phyloP scores from a whole-genome alignment of 495 filamentous ascomycete genomes.

The Tirmania nivea region DNA sequence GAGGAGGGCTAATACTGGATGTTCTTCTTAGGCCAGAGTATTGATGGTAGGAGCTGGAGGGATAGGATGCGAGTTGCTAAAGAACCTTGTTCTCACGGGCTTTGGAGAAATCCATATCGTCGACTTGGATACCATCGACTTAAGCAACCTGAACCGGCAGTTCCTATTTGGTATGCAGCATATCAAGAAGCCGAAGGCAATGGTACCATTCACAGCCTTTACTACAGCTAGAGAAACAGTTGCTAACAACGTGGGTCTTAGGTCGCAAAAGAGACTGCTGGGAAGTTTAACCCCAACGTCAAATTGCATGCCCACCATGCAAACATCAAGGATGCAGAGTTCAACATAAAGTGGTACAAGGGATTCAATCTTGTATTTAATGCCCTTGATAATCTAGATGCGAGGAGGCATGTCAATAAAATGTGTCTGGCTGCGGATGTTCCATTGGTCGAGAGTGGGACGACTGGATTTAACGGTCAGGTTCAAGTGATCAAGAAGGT shows the following conservation, averaged over 20 bases:
- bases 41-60: slow-evolving; percentile 91
- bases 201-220: slow-evolving; percentile 30
- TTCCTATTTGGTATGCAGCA: slow-evolving; percentile 95
- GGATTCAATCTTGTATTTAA: slow-evolving; percentile 79
- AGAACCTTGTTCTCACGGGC: slow-evolving; percentile 83
- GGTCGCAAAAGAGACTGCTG: slow-evolving; percentile 86
- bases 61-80: slow-evolving; percentile 92
- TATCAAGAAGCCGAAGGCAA: slow-evolving; percentile 90
- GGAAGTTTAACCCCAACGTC: slow-evolving; percentile 72
- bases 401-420: slow-evolving; percentile 81
- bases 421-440: slow-evolving; percentile 91
- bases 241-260: slow-evolving; percentile 18
- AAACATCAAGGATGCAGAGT: slow-evolving; percentile 85
- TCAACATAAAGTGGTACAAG: slow-evolving; percentile 77
- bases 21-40: slow-evolving; percentile 47
- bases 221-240: not conserved
- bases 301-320: slow-evolving; percentile 81
- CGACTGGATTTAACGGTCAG: slow-evolving; percentile 93
- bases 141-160: slow-evolving; percentile 94
- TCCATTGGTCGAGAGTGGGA: slow-evolving; percentile 87
- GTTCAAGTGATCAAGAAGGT: slow-evolving; percentile 88
- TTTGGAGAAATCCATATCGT: slow-evolving; percentile 92
- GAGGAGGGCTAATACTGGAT: slow-evolving; percentile 1
- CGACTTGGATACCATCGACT: slow-evolving; percentile 92
- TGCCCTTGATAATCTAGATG: slow-evolving; percentile 88